Percentiles rank a stretch among this genome's conserved stretches.
Conservation (phyloP, 2,329 filamentous ascomycete species). For the Zymoseptoria crescenta region DNA sequence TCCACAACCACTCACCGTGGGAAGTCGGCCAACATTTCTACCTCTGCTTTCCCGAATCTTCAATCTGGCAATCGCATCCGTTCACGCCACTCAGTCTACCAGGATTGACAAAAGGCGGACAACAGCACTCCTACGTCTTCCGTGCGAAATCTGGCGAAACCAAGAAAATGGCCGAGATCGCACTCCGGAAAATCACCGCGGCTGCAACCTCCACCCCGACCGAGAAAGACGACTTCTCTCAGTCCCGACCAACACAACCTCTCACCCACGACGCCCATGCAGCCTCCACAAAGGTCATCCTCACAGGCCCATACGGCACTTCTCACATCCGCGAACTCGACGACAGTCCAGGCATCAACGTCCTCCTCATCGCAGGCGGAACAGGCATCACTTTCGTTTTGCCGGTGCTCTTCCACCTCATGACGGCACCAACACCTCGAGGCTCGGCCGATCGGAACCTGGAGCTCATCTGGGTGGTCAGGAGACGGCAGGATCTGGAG, state of each 20-base stretch:
- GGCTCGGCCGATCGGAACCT: not conserved
- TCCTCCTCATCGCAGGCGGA: conserved; percentile 1
- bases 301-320: not conserved
- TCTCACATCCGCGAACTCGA: not conserved
- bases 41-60: conserved; percentile 58
- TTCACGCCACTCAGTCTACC: conserved; percentile 55
- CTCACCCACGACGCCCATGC: not conserved
- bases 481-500: not conserved
- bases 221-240: not conserved
- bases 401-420: not conserved
- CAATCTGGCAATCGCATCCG: conserved; percentile 63
- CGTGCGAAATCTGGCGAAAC: conserved; percentile 47
- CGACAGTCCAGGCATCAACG: not conserved
- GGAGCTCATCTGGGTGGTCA: not conserved
- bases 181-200: conserved; percentile 41
- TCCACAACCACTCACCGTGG: conserved; percentile 54
- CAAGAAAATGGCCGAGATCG: conserved; percentile 43
- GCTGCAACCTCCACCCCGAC: conserved; percentile 28
- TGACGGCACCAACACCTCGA: not conserved
- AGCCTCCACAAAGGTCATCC: conserved; percentile 3
- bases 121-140: conserved; percentile 29
- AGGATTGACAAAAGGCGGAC: conserved; percentile 12
- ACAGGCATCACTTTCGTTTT: not conserved
- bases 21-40: conserved; percentile 62
- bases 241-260: conserved; percentile 35